These are phyloP conservation scores for Solanum chilense DNA, from an alignment of 257 asterid genomes.

Conservation along the genomic window DNA sequence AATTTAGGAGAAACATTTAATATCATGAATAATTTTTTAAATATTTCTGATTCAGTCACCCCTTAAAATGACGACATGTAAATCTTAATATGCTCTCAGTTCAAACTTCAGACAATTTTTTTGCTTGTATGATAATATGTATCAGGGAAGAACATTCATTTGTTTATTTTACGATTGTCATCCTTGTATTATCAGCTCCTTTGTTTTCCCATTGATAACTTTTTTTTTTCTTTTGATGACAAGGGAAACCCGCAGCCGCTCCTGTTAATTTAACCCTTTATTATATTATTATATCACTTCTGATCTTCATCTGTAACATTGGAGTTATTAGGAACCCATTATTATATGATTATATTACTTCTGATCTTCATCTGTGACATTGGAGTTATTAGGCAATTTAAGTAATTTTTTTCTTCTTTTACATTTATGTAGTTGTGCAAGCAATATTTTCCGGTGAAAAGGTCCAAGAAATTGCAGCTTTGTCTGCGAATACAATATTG, in stretches of 20 bases:
- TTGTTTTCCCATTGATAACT: background rate
- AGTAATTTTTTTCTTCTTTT: background rate
- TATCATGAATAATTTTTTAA: background rate
- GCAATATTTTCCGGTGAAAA: constrained; percentile 68
- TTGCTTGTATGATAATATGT: background rate
- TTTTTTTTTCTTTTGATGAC: too few relatives aligned
- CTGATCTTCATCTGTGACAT: background rate
- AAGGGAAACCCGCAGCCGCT: too few relatives aligned
- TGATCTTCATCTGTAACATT: background rate
- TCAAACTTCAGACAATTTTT: background rate
- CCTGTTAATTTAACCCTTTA: background rate
- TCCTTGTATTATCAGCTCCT: background rate
- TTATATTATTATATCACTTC: background rate
- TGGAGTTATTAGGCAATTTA: constrained; percentile 1
- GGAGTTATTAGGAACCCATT: background rate
- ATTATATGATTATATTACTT: background rate
- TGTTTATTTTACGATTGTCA: background rate
- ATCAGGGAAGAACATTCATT: background rate
- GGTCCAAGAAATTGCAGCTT: constrained; percentile 58
- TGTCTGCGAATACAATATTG: constrained; percentile 50
- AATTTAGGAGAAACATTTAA: background rate
- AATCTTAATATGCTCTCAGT: background rate
- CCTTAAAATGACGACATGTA: background rate
- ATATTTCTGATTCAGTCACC: background rate
- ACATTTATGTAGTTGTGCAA: constrained; percentile 32